Base-by-base conservation (phyloP, 495 filamentous ascomycete species). In the Aspergillus ellipticus region DNA sequence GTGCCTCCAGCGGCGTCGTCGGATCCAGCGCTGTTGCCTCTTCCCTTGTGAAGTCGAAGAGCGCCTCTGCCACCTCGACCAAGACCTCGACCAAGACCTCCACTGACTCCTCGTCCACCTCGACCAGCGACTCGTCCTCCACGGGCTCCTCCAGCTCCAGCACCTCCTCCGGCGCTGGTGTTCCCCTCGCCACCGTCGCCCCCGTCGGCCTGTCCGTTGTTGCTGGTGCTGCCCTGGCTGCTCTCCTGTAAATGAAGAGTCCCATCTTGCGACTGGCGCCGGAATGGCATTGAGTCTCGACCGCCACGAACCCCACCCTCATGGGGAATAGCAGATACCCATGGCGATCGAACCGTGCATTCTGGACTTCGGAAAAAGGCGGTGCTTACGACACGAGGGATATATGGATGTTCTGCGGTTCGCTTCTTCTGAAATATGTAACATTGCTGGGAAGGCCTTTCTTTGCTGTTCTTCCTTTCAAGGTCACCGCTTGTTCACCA, bases 161-260 rank as follows among this genome's bases (percentile, higher is more conserved):
- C 57, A 68, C 70, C 33, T 61, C 65, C 9, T 62, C 60, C 54
- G 72, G 66, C 51, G 70, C 65, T 39, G 70, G 64, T 42, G 70
- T 69, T 16, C 54, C 67, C 49, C 57, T 73, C 31, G 67, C 67
- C 43, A 73, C 75, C 41, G 70, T 70, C 15, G 71, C 64, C 42
- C 60, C 75, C 5, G 62, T 74, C n/a, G 65, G 74, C 10, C 61
- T 79, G 41, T 61, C 67, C 22, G 59, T 70, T 19, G 65, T 76
- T n/a, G 77, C 76, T 57, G 75, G 73, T 61, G 74, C 67, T 57
- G 64, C 77, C 48, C 66, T 79, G 41, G 74, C 72, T 65, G 76
- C 71, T 63, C 71, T 81, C 60, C 60, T 81, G 66, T 81, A 73
- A 70, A 60, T 35, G 35, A 20, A 21, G 13, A 24, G 28, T 33